phyloP scores from a whole-genome alignment of 2,329 filamentous ascomycete genomes.

The Capronia epimyces region DNA sequence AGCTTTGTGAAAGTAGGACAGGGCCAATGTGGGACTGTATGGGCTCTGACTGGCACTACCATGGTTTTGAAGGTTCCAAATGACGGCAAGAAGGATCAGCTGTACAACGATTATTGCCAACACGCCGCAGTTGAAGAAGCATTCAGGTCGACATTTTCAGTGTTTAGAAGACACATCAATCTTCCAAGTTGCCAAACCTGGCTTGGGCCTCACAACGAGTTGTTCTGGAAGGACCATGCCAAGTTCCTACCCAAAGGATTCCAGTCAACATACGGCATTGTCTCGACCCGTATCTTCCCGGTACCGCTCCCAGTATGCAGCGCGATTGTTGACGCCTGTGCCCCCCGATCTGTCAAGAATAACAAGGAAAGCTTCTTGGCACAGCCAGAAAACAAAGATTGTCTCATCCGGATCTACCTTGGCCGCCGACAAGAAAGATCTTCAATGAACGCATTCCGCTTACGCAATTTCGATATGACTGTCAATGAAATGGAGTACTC shows the following conservation, averaged over 20 bases:
- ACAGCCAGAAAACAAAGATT: slow-evolving; percentile 40
- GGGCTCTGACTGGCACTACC: not conserved
- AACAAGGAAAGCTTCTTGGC: not conserved
- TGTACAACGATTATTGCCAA: slow-evolving; percentile 6
- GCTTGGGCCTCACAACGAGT: not conserved
- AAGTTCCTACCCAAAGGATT: not conserved
- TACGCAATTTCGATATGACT: slow-evolving; percentile 13
- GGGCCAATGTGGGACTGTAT: slow-evolving; percentile 8
- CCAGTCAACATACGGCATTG: not conserved
- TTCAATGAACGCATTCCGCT: not conserved
- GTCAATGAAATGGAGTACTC: slow-evolving; percentile 46
- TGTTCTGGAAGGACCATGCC: slow-evolving; percentile 3
- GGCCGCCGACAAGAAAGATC: slow-evolving; percentile 33
- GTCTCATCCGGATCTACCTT: slow-evolving; percentile 48
- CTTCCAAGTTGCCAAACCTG: not conserved
- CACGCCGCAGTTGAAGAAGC: slow-evolving; percentile 1
- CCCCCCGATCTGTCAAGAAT: not conserved
- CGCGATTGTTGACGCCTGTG: slow-evolving; percentile 3
- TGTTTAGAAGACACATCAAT: not conserved
- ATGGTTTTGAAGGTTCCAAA: slow-evolving; percentile 3
- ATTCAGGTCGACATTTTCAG: not conserved
- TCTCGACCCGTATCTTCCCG: not conserved
- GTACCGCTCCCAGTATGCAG: not conserved
- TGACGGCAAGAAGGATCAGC: slow-evolving; percentile 1
- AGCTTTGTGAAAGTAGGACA: slow-evolving; percentile 2